Evolutionary conservation across 345 rosid species (phyloP).

Genomic region (Acer saccharum): DNA sequence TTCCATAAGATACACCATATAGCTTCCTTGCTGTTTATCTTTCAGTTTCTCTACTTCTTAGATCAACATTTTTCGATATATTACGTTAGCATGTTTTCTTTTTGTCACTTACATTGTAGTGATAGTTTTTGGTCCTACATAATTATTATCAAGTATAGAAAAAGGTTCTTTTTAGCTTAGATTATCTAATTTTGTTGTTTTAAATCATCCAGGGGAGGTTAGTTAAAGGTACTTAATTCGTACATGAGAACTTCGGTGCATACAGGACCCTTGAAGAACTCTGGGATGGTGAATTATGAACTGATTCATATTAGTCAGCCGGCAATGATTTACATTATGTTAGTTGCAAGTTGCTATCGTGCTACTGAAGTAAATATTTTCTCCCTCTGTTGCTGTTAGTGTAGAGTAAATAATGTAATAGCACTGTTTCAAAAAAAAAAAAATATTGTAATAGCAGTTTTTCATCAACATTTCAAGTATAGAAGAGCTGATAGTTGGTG

Average conservation of each 20-base stretch:
- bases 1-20: not conserved
- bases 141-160: not conserved
- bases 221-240: slow-evolving; percentile 31
- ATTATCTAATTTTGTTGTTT: not conserved
- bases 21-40: not conserved
- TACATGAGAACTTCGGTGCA: slow-evolving; percentile 36
- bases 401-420: not conserved
- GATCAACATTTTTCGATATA: not conserved
- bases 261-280: slow-evolving; percentile 33
- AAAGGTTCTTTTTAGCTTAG: not conserved
- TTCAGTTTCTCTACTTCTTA: not conserved
- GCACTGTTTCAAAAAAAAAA: too few relatives aligned
- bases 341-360: not conserved
- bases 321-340: too few relatives aligned
- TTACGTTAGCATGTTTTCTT: not conserved
- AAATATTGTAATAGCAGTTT: too few relatives aligned
- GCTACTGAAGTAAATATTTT: not conserved
- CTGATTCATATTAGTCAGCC: too few relatives aligned
- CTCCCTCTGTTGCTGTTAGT: too few relatives aligned
- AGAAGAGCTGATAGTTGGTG: not conserved
- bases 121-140: not conserved
- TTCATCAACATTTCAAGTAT: too few relatives aligned
- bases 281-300: slow-evolving; percentile 38
- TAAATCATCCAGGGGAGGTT: slow-evolving; percentile 43
- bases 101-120: not conserved